Evolutionary conservation across 2,329 filamentous ascomycete genomes (phyloP), one percentile per base, ranked within the genome.

Genomic region (Calonectria naviculata): DNA sequence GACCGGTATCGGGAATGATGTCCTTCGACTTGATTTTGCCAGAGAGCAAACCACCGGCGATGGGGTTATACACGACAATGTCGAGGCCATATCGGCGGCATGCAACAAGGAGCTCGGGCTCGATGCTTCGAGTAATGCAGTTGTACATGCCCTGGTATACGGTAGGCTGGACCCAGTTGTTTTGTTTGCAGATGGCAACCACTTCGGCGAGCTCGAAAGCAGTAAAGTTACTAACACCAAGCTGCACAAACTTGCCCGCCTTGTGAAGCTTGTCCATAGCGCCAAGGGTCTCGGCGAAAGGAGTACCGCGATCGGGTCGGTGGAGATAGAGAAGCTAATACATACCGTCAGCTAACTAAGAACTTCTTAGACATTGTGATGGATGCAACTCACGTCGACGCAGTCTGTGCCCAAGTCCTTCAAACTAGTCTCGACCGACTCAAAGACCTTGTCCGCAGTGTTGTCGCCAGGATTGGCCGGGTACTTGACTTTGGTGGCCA

Each of bases 141-240:
- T 96, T 96, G 84, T 96, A 96, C 93, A 97, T 96, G 77, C 89
- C 95, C 83, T 97, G 94, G 83, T 94, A 97, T 67, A 97, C 91
- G 0, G 93, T 95, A 1, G 95, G 95, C 44, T 92, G 89, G 19
- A 97, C 93, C 94, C 94, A 97, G 72, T 90, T 90, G 78, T 94
- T 92, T 83, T 93, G 91, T 77, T 93, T 93, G 87, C 93, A 96
- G 44, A 91, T 92, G 82, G 94, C 89, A 68, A 93, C 93, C 12
- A 97, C 90, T 84, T 98, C 95, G 0, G 95, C 95, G 12, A 98
- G 93, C 81, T 98, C 95, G 80, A 93, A 97, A 0, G 95, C 92
- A 0, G 95, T 94, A 81, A 92, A 98, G 84, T 98, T 98, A 77
- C 91, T 93, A 70, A 98, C 84, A 2, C 94, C 95, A 15, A 98